phyloP scores from a whole-genome alignment of 108 stramenopile species.

The Cylindrotheca fusiformis region DNA sequence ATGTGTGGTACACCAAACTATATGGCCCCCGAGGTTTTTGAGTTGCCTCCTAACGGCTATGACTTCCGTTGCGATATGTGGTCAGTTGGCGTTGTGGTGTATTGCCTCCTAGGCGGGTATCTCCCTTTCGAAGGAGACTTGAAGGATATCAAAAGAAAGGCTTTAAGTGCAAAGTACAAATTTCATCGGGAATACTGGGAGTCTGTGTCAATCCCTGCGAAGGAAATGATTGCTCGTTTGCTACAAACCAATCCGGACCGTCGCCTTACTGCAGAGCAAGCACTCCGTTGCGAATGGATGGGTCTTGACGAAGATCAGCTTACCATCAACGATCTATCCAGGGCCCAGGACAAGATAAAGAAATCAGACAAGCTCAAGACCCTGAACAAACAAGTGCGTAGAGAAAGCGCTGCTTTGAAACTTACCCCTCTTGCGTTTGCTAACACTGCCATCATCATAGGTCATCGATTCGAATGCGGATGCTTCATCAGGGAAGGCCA shows the following conservation, averaged over 20 bases:
- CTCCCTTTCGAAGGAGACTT: conserved; percentile 76
- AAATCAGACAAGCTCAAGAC: neutral
- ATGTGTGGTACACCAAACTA: conserved; percentile 85
- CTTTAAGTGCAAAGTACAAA: conserved; percentile 53
- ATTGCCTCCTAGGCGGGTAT: conserved; percentile 91
- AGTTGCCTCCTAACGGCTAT: conserved; percentile 46
- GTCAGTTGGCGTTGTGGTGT: conserved; percentile 94
- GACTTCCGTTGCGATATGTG: conserved; percentile 89
- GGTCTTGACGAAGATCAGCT: conserved; percentile 30
- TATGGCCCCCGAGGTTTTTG: conserved; percentile 80
- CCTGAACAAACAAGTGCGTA: neutral
- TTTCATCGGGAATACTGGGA: conserved; percentile 64
- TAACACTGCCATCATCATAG: too few species aligned
- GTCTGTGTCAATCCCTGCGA: conserved; percentile 35
- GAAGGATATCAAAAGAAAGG: conserved; percentile 47
- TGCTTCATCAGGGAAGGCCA: too few species aligned
- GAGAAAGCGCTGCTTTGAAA: too few species aligned
- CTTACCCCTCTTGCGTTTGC: too few species aligned
- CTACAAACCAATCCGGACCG: conserved; percentile 41
- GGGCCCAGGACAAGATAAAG: conserved; percentile 17
- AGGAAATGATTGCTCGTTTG: conserved; percentile 45
- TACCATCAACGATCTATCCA: conserved; percentile 30
- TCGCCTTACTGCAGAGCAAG: conserved; percentile 51
- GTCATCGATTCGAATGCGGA: too few species aligned
- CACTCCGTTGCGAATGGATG: conserved; percentile 33